Conservation (phyloP, 768 basidiomycete genomes). For the Xerocomus brunneocitrinus region DNA sequence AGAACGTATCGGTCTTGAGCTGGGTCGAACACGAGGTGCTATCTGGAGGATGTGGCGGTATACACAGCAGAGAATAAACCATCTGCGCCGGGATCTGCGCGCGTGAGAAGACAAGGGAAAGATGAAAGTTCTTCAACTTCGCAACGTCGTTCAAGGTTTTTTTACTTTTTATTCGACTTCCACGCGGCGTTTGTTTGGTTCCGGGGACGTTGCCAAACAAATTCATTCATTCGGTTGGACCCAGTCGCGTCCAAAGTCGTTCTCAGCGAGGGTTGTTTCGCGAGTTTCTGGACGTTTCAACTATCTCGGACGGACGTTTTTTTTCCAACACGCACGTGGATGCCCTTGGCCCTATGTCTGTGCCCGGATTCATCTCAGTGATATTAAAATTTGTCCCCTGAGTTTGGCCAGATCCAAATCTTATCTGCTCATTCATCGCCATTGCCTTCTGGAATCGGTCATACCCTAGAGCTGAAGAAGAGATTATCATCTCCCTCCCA, state of each 20-base stretch:
- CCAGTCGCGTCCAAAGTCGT: neutral
- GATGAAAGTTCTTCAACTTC: neutral
- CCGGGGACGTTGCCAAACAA: conserved; percentile 13
- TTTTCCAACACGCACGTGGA: neutral
- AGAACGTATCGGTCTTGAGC: neutral
- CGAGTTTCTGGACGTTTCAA: neutral
- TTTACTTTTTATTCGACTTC: neutral
- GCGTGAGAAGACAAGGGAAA: neutral
- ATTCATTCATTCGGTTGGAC: neutral
- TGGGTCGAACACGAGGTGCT: neutral
- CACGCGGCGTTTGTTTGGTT: conserved; percentile 18
- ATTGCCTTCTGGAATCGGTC: conserved; percentile 13
- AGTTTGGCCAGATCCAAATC: conserved; percentile 19
- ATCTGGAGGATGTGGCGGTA: neutral
- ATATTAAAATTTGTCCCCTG: conserved; percentile 1
- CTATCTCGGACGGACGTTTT: neutral
- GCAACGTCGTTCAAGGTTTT: neutral
- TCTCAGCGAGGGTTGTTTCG: neutral
- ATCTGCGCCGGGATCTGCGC: neutral
- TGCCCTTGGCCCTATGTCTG: conserved; percentile 20
- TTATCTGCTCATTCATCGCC: conserved; percentile 15
- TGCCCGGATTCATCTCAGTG: neutral
- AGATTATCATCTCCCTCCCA: conserved; percentile 11
- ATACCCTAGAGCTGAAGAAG: conserved; percentile 7
- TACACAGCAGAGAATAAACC: neutral